Conservation (phyloP, 164 flowering plant genomes). For the Tetracentron sinense region DNA sequence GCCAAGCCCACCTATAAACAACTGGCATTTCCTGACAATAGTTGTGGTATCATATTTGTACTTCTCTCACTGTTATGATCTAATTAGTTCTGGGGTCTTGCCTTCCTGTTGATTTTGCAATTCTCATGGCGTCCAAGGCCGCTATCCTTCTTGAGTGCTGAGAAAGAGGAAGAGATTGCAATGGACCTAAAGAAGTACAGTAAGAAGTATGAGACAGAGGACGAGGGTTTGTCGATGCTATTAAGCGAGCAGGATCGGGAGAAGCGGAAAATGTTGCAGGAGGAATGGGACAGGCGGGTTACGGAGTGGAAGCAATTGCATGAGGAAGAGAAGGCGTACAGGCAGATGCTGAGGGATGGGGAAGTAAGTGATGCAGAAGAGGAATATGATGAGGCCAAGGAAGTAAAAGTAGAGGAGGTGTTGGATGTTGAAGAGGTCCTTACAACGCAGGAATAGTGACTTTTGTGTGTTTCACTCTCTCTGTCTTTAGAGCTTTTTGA, state of each 20-base stretch:
- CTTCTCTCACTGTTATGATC: neutral
- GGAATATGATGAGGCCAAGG: constrained; percentile 92
- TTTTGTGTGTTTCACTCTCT: too few species aligned
- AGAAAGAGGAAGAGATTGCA: constrained; percentile 91
- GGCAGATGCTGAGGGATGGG: constrained; percentile 76
- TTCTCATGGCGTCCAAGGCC: constrained; percentile 96
- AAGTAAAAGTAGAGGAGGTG: constrained; percentile 83
- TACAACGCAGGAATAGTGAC: constrained; percentile 26
- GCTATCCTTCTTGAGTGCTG: constrained; percentile 63
- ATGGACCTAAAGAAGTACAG: constrained; percentile 92
- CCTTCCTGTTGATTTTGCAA: constrained; percentile 25
- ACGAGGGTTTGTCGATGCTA: constrained; percentile 76
- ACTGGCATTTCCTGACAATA: neutral
- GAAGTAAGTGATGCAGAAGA: constrained; percentile 95
- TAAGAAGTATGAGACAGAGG: constrained; percentile 93
- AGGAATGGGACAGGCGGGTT: constrained; percentile 90
- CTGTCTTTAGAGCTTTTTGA: too few species aligned
- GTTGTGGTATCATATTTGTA: neutral
- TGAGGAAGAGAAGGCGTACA: constrained; percentile 62
- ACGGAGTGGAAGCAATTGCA: constrained; percentile 62
- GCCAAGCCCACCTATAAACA: neutral
- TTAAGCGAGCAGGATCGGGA: constrained; percentile 93
- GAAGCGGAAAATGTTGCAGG: constrained; percentile 71
- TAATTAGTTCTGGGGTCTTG: neutral
- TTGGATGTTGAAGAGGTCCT: constrained; percentile 57